phyloP scores from a whole-genome alignment of 306 rosid genomes.

The Lupinus albus region DNA sequence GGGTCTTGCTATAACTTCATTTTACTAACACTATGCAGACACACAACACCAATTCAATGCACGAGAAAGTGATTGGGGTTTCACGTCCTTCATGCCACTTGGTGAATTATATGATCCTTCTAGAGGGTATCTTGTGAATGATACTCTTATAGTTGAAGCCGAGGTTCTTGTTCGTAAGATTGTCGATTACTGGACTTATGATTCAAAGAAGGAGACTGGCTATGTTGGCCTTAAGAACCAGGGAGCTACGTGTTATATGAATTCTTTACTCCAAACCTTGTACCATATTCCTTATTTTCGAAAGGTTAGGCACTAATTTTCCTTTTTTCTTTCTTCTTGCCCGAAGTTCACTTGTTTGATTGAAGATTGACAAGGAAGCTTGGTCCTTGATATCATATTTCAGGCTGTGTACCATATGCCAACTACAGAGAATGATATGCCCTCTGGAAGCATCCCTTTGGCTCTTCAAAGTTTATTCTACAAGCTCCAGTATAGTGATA shows the following conservation, averaged over 20 bases:
- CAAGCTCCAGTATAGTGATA: conserved; percentile 88
- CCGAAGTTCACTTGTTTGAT: conserved; percentile 33
- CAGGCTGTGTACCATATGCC: conserved; percentile 98
- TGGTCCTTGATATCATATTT: conserved; percentile 43
- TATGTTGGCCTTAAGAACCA: conserved; percentile 91
- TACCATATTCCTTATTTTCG: conserved; percentile 88
- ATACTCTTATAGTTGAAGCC: conserved; percentile 71
- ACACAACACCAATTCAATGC: conserved; percentile 90
- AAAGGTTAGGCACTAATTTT: conserved; percentile 57
- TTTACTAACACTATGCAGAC: conserved; percentile 56
- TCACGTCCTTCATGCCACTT: conserved; percentile 90
- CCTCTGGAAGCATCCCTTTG: conserved; percentile 85
- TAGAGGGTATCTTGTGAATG: conserved; percentile 81
- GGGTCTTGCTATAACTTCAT: conserved; percentile 38
- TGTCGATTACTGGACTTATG: conserved; percentile 85
- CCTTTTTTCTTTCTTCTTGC: neutral
- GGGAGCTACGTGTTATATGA: conserved; percentile 96
- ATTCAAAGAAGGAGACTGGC: conserved; percentile 91
- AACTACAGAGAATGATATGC: conserved; percentile 88
- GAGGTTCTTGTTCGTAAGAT: conserved; percentile 84
- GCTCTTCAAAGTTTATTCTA: conserved; percentile 87
- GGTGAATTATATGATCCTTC: conserved; percentile 79
- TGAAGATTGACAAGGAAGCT: conserved; percentile 35
- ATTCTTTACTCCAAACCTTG: conserved; percentile 82
- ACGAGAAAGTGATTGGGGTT: conserved; percentile 96